Base-by-base conservation (phyloP, 805 yeast species). In the Saturnispora diversa region DNA sequence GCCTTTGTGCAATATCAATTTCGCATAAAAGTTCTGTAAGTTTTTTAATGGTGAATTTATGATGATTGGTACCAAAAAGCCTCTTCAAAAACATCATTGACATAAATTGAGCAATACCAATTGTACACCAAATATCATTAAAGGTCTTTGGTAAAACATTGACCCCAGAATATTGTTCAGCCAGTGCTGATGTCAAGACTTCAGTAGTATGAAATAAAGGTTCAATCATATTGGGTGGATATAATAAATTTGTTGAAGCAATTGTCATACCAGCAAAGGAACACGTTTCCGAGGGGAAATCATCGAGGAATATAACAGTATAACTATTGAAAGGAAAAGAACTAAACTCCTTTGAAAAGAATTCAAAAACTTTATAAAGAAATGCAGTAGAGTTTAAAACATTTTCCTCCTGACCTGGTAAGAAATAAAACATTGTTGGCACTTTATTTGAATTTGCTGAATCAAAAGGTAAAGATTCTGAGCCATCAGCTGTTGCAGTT, bases 141-240 rank as follows among this genome's bases (percentile, higher is more conserved):
- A 78, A 72, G 1, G 78, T 71, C 40, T 71, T 72, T 0, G 97
- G 96, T 3, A 86, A 80, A 15, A 92, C 85, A 56, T 84, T 85
- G 26, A 92, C 80, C 13, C 97, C 96, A 0, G 94, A 75, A 94
- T 97, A 92, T 58, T 92, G 98, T 4, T 76, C 72, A 0, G 97
- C 82, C 16, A 92, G 59, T 0, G 84, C 78, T 42, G 76, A 73
- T 0, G 90, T 69, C 3, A 92, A 58, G 0, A 65, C 56, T 45
- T 84, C 86, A 0, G 95, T 84, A 2, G 76, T 71, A 0, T 73
- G 53, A 50, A 82, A 79, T 40, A 85, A 67, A 1, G 94, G 90
- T 48, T 92, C 98, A 24, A 92, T 77, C 9, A 77, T 63, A 25
- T 75, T 74, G 0, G 90, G 69, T 0, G 88, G 78, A 52, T 85